Base-by-base conservation (phyloP, 441 rosid genomes). In the Codiaeum variegatum region DNA sequence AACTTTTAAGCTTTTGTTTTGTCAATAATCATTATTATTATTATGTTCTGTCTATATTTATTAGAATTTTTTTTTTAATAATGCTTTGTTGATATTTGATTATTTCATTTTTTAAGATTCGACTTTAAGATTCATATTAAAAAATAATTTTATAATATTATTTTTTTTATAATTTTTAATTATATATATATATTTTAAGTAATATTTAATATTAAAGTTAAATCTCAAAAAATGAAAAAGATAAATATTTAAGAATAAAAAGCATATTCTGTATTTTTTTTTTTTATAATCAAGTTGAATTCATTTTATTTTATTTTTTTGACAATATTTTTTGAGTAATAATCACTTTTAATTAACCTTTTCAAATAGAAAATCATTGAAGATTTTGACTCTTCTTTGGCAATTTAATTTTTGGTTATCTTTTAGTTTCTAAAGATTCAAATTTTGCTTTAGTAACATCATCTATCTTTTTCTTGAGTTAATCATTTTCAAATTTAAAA, bases 301-400 rank as follows among this genome's bases (percentile, higher is more conserved):
- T 23, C 21, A 21, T 32, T 29, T 13, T 13, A 60, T 70, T 46
- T 1, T 69, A 32, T 65, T 23, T 34, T 11, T 26, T 58, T 58
- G 34, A 58, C 34, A 58, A 58, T 12, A n/a, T n/a, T n/a, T n/a
- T n/a, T n/a, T n/a, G n/a, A n/a, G n/a, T n/a, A 58, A 58, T 28
- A 5, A 56, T 52, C 29, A 32, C 52, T 40, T 44, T 58, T 58
- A 19, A 4, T 58, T 26, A 42, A 5, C 36, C 61, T 49, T 73
- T 73, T 26, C 19, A 54, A 24, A 70, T 3, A 28, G 18, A 66
- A 67, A 73, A 59, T 52, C 58, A 7, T 46, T 23, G 8, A 52
- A 76, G 78, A 78, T 67, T n/a, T 72, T 67, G 74, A 71, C 61
- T 44, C 44, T 62, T 26, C n/a, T n/a, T 71, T 19, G 3, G 60